Evolutionary conservation across 352 stramenopile genomes (phyloP).

Genomic region (Phytophthora pisi): DNA sequence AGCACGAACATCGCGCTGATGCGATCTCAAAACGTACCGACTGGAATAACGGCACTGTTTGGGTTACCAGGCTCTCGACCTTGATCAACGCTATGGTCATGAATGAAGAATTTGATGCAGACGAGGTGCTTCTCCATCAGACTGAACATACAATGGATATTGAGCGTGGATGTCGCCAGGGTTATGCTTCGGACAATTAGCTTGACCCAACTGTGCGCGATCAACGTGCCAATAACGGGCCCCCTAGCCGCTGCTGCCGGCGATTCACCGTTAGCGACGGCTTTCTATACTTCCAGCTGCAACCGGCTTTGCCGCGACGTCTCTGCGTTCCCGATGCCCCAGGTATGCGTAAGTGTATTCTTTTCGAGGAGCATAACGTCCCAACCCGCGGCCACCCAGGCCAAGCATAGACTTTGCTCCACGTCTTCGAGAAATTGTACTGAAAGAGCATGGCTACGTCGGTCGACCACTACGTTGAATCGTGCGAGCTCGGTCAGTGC

Average conservation of each 20-base stretch:
- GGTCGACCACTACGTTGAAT: constrained; percentile 7
- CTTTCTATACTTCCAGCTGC: constrained; percentile 10
- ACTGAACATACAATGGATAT: neutral
- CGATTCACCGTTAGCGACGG: constrained; percentile 5
- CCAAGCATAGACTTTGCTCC: constrained; percentile 9
- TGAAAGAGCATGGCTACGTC: constrained; percentile 5
- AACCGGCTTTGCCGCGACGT: neutral
- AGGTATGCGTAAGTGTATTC: constrained; percentile 6
- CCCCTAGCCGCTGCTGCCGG: neutral
- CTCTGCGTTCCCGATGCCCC: constrained; percentile 9
- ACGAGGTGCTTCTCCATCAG: neutral
- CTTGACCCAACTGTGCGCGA: constrained; percentile 1
- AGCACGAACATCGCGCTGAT: constrained; percentile 6
- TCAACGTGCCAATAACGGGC: neutral
- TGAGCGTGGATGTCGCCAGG: neutral
- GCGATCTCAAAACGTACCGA: neutral
- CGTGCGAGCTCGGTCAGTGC: constrained; percentile 17
- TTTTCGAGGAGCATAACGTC: constrained; percentile 6
- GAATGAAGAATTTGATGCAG: neutral
- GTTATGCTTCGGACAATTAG: neutral
- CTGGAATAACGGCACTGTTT: constrained; percentile 10
- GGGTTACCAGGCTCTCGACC: constrained; percentile 10
- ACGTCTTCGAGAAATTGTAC: constrained; percentile 3
- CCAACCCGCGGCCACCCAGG: constrained; percentile 4
- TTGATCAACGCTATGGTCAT: constrained; percentile 3